A percentile compares a stretch with the other conserved stretches of the same genome.
Evolutionary conservation across 2,329 filamentous ascomycete species (phyloP).

Genomic region (Biscogniauxia mediterranea): DNA sequence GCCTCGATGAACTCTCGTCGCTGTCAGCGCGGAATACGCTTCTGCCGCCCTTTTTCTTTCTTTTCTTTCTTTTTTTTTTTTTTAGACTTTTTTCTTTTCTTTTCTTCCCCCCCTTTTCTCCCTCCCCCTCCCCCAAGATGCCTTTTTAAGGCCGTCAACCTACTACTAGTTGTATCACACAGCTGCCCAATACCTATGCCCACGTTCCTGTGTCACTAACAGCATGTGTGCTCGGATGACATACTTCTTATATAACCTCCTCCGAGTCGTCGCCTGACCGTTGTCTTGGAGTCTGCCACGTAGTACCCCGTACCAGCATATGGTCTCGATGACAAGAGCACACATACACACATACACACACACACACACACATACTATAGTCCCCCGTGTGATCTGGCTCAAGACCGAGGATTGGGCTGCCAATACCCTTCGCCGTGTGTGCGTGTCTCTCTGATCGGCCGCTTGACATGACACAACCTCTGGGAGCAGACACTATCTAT

Average conservation of each 20-base stretch:
- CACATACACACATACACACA: background rate
- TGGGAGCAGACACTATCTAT: background rate
- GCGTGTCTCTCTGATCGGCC: slow-evolving; percentile 13
- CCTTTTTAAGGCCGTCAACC: background rate
- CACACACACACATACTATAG: too few species aligned
- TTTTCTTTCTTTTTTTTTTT: too few species aligned
- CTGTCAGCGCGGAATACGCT: background rate
- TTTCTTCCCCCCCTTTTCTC: too few species aligned
- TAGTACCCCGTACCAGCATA: background rate
- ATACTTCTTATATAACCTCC: background rate
- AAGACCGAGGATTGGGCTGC: slow-evolving; percentile 20
- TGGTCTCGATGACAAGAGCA: background rate
- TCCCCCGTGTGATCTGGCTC: slow-evolving; percentile 10
- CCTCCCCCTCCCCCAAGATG: background rate
- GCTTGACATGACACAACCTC: slow-evolving; percentile 7
- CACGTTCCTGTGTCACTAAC: background rate
- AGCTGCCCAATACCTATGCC: background rate
- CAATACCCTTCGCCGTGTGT: slow-evolving; percentile 17
- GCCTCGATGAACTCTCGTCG: background rate
- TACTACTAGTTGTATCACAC: background rate
- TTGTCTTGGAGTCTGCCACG: background rate
- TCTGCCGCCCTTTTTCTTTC: background rate
- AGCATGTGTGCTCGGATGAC: background rate
- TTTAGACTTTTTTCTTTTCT: too few species aligned
- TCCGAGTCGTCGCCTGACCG: slow-evolving; percentile 2